Evolutionary conservation across 148 eudicot genomes (phyloP), one percentile per base, ranked within the genome.

Genomic region (Rhododendron vialii): DNA sequence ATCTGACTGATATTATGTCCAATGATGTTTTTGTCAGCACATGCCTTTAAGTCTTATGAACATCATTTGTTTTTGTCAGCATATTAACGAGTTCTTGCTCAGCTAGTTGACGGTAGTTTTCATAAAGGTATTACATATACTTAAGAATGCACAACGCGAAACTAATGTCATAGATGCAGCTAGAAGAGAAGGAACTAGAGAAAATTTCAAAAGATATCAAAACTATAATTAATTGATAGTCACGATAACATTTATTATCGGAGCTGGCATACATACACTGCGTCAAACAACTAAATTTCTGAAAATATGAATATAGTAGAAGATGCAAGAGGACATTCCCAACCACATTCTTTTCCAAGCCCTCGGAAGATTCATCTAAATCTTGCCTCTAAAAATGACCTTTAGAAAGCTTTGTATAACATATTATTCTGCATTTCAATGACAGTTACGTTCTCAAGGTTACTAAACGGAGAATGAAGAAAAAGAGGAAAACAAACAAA

Each of bases 1-100:
- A 89, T 93, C 98, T 2, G 98, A 95, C 99, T 97, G 91, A 47
- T 57, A 82, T 24, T 28, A 65, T 14, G 38, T 81, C 83, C 86
- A 77, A 88, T 24, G 28, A 86, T 45, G 55, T 74, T 30, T 65
- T 36, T 20, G 51, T 88, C 75, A 88, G 87, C 83, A 83, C 67
- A 61, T 48, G 82, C 48, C 28, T 36, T 59, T 13, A 65, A 82
- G 24, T 28, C 45, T 67, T 12, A 63, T 53, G 73, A 33, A 48
- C 78, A 41, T 8, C 69, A 57, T 57, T 50, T 20, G 38, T 45
- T 78, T 78, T 48, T 18, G 4, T 35, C 78, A 35, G n/a, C 78
- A 35, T 17, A 35, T 73, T 20, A 74, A 74, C 30, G n/a, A 74
- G 20, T 6, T 35, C 38, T 74, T 74, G 41, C 18, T 74, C 8